Evolutionary conservation across 2,329 filamentous ascomycete species (phyloP), one percentile per base, ranked within the genome.

Genomic region (Capronia epimyces): DNA sequence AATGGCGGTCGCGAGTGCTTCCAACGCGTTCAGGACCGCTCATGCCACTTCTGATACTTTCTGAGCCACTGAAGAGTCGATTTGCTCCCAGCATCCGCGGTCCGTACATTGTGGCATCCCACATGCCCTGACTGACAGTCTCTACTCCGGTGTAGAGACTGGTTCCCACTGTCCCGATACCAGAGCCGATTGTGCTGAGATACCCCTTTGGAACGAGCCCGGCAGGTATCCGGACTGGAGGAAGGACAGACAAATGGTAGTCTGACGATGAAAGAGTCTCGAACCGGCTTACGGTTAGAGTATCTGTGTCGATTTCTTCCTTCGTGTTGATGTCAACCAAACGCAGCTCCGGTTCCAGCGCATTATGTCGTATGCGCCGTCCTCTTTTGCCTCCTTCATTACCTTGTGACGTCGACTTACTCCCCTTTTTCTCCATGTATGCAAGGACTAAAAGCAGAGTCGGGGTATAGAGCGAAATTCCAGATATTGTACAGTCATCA

Each of bases 401-500:
- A 27, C 66, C 77, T 18, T 84, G 43, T 7, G 49, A 79, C n/a
- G 86, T 78, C 8, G 83, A 78, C 12, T 83, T 76, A 15, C 86
- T 79, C 7, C 83, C 76, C 40, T 89, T 86, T 31, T 84, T 81
- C 54, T 84, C 84, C 63, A 89, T 83, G 71, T 94, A 96, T 65
- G 90, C 90, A 71, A 98, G 84, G 63, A 97, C 86, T 63, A 95
- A 80, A 69, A 98, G 78, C 61, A 95, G 77, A 65, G 82, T 93
- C 66, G 89, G 88, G 66, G 89, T 95, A 82, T 96, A 97, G 70
- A 98, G 78, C 59, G 91, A 94, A 69, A 98, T 86, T 64, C 93
- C 93, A 66, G 93, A 95, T 75, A 98, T 89, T 68, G 95, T 89
- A 75, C 93, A 97, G 73, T 98, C 93, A 71, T 93, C 95, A 64